Conservation (phyloP, 225 moss, liverwort and hornwort genomes). For the Pseudisothecium myosuroides region DNA sequence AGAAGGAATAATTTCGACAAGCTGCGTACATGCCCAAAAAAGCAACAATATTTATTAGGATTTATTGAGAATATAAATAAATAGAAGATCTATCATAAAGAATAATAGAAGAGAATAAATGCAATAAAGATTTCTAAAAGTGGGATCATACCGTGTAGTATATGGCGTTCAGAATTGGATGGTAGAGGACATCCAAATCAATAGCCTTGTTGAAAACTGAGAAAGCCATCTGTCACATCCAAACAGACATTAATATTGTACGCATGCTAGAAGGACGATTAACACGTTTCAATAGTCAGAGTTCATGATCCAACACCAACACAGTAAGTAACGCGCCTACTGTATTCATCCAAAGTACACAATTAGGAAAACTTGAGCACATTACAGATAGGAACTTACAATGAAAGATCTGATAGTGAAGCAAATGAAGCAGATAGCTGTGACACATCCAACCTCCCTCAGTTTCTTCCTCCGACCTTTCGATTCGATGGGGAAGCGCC, state of each 20-base stretch:
- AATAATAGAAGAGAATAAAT: not conserved
- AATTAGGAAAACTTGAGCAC: not conserved
- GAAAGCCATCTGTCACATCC: slow-evolving; percentile 74
- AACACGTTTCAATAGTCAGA: not conserved
- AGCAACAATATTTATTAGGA: not conserved
- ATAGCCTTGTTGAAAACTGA: slow-evolving; percentile 84
- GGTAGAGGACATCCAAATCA: slow-evolving; percentile 90
- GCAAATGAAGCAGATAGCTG: slow-evolving; percentile 95
- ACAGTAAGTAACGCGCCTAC: not conserved
- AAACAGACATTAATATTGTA: not conserved
- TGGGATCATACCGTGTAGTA: slow-evolving; percentile 73
- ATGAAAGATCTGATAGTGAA: slow-evolving; percentile 95
- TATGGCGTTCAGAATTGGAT: slow-evolving; percentile 86
- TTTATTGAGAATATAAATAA: not conserved
- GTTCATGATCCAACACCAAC: not conserved
- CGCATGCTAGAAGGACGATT: not conserved
- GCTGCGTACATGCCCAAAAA: slow-evolving; percentile 26
- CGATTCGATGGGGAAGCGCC: slow-evolving; percentile 95
- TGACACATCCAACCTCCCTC: slow-evolving; percentile 92
- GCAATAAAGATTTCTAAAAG: not conserved
- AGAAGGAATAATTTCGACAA: slow-evolving; percentile 92
- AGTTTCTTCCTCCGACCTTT: slow-evolving; percentile 95
- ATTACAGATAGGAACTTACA: slow-evolving; percentile 32
- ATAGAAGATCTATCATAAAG: not conserved
- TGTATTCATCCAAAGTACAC: not conserved